Evolutionary conservation across 208 protist species (phyloP), one percentile per base, ranked within the genome.

Genomic region (Acanthamoeba polyphaga): DNA sequence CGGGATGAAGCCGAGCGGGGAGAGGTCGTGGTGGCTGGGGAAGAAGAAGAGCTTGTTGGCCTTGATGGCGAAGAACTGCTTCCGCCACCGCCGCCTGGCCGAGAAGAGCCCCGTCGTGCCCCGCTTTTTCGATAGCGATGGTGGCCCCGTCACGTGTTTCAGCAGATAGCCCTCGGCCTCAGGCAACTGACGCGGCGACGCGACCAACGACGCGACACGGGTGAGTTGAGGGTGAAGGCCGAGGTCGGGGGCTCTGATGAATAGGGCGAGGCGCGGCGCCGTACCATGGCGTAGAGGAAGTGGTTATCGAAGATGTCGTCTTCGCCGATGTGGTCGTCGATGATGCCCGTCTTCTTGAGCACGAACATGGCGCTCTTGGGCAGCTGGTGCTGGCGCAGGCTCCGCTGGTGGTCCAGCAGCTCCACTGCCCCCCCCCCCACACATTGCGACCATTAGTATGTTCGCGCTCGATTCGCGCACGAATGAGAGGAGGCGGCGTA

Each of bases 271-370:
- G 43, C 9, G 27, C 9, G 76, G 76, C 1, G 1, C 13, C 19
- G 3, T 15, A 92, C 85, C 85, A 55, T 34, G 24, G 32, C 34
- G 34, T 92, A 92, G 34, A 92, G 58, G 58, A 92, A 92, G 29
- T 92, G 85, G 29, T 92, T 92, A 34, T 92, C 85, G 32, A 68
- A 92, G 85, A 92, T 32, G 34, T 92, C 85, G 60, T 92, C 34
- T 3, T 34, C 34, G 29, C 85, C 85, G 51, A 92, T 92, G 58
- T 55, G 15, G 9, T 92, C 85, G 43, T 92, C 85, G 22, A 92
- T 46, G 34, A 92, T 92, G 29, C 85, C 85, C 17, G 85, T 92
- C 58, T 92, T 92, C 34, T 92, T 92, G 19, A 92, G 60, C 15
- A 92, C 29, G 43, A 92, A 92, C 55, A 92, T 34, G 43, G 85